Evolutionary conservation across 2,329 filamentous ascomycete genomes (phyloP).

Genomic region (Kalmusia sp.): DNA sequence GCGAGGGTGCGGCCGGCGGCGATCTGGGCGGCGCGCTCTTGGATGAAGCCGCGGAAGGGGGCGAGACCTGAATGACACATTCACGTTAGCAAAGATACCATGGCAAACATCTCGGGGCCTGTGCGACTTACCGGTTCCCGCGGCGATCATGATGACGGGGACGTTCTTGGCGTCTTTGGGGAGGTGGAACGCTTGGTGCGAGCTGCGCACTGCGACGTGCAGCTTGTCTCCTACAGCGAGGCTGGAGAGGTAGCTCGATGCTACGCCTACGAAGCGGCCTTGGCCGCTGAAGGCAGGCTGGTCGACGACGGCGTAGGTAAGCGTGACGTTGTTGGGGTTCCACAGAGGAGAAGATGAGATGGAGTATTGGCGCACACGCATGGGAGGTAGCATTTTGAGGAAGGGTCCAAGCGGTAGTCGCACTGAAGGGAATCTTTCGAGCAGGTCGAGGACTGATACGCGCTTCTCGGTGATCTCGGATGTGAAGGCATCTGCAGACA

Average conservation of each 20-base stretch:
- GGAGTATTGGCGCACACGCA: constrained; percentile 81
- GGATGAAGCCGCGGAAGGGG: constrained; percentile 53
- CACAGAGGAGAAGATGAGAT: constrained; percentile 77
- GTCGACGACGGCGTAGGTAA: constrained; percentile 74
- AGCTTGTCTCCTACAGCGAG: constrained; percentile 51
- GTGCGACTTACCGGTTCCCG: constrained; percentile 36
- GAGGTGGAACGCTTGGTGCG: constrained; percentile 52
- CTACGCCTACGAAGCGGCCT: constrained; percentile 53
- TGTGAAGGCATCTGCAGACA: constrained; percentile 52
- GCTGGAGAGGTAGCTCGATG: constrained; percentile 51
- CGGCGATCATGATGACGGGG: constrained; percentile 51
- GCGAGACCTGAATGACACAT: constrained; percentile 44
- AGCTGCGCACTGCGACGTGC: constrained; percentile 51
- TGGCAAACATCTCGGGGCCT: background rate
- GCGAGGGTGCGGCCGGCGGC: constrained; percentile 61
- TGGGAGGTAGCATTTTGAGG: constrained; percentile 75
- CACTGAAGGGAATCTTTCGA: constrained; percentile 67
- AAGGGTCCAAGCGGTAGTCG: constrained; percentile 70
- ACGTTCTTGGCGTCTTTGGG: constrained; percentile 50
- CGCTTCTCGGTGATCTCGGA: constrained; percentile 58
- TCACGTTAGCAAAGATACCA: constrained; percentile 37
- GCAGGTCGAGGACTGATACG: constrained; percentile 71
- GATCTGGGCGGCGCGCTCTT: constrained; percentile 50
- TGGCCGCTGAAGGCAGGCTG: constrained; percentile 57
- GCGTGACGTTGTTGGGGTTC: constrained; percentile 63